Conservation (phyloP, 2,329 filamentous ascomycete genomes). For the Clonostachys byssicola region DNA sequence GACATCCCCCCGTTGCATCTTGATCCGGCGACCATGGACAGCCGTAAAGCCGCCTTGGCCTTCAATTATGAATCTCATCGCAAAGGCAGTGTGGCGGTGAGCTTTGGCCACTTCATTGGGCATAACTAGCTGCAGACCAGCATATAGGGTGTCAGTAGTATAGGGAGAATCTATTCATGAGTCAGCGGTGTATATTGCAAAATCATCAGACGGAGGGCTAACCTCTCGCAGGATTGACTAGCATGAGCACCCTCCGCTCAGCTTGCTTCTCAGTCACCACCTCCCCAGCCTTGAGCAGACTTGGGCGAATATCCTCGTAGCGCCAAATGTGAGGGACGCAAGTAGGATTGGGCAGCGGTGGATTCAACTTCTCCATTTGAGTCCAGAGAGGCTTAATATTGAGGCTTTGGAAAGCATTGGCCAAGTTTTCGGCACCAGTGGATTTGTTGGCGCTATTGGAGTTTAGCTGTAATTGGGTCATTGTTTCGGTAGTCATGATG, state of each 20-base stretch:
- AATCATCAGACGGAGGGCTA: conserved; percentile 1
- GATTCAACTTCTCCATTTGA: background rate
- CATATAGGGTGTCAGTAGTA: conserved; percentile 52
- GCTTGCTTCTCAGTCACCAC: conserved; percentile 24
- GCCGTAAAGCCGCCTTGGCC: conserved; percentile 49
- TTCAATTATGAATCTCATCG: conserved; percentile 51
- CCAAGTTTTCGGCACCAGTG: too few relatives aligned
- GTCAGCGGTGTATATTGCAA: background rate
- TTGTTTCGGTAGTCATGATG: too few relatives aligned
- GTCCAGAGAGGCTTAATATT: background rate
- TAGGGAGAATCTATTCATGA: conserved; percentile 36
- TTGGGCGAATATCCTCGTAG: conserved; percentile 18
- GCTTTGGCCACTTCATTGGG: conserved; percentile 46
- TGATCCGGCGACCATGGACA: conserved; percentile 41
- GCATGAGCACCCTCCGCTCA: conserved; percentile 29
- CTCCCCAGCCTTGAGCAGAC: conserved; percentile 17
- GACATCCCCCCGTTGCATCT: conserved; percentile 45
- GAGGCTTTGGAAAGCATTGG: too few relatives aligned
- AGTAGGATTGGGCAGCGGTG: background rate
- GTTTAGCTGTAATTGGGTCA: too few relatives aligned
- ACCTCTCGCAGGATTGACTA: conserved; percentile 23
- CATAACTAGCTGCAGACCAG: conserved; percentile 48
- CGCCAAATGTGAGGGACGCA: background rate
- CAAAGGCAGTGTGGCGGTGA: conserved; percentile 49
- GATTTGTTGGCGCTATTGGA: too few relatives aligned